phyloP scores from a whole-genome alignment of 2,329 filamentous ascomycete genomes.

The Pseudocercospora pini-densiflorae region DNA sequence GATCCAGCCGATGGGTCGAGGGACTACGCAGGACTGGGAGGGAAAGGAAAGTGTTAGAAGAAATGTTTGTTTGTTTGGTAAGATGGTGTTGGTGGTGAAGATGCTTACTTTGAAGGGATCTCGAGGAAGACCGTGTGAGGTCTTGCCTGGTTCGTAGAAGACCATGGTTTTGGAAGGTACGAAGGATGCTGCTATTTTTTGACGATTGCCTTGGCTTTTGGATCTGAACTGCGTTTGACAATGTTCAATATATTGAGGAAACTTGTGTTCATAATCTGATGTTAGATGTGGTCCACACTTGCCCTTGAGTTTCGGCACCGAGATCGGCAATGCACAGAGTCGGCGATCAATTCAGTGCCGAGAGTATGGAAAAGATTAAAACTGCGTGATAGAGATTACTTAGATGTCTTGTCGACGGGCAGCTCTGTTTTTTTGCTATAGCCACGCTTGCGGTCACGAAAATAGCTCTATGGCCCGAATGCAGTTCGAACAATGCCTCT shows the following conservation, averaged over 20 bases:
- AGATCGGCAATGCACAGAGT: not conserved
- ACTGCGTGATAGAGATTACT: no score
- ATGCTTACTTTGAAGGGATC: constrained; percentile 59
- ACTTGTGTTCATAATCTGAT: not conserved
- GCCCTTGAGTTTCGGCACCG: not conserved
- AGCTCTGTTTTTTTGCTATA: no score
- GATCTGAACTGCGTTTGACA: no score
- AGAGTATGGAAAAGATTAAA: no score
- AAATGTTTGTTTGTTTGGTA: not conserved
- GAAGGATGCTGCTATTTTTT: not conserved
- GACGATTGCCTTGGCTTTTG: not conserved
- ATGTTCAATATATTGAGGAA: not conserved
- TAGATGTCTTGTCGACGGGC: no score
- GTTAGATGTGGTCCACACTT: not conserved
- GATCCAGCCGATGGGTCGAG: constrained; percentile 64
- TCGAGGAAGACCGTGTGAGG: constrained; percentile 56
- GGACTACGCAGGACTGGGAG: constrained; percentile 62
- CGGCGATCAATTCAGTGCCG: not conserved
- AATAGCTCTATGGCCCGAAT: no score
- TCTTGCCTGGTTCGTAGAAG: constrained; percentile 60
- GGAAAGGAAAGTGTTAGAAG: not conserved
- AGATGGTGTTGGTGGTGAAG: no score
- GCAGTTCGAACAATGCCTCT: no score
- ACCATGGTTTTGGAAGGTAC: constrained; percentile 37
- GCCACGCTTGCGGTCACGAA: no score